These are phyloP conservation scores for Seiridium unicorne DNA, from an alignment of 2,329 filamentous ascomycete genomes.

Conservation along the genomic window DNA sequence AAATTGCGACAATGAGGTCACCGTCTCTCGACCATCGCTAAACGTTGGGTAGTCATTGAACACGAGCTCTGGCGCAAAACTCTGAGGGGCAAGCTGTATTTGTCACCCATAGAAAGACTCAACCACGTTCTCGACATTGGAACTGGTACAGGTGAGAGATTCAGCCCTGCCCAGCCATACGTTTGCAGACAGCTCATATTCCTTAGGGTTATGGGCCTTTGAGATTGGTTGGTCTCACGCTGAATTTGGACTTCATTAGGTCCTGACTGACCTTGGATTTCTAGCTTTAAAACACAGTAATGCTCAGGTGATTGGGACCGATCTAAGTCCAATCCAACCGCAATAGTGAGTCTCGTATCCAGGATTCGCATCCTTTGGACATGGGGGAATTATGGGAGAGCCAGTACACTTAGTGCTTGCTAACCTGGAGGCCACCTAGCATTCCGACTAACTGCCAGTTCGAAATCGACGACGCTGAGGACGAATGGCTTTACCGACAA, in stretches of 20 bases:
- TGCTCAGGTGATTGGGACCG: constrained; percentile 11
- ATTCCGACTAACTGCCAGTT: constrained; percentile 12
- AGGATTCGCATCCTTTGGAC: not conserved
- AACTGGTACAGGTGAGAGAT: constrained; percentile 10
- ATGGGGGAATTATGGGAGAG: too few relatives aligned
- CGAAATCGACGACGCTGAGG: constrained; percentile 13
- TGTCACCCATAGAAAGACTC: constrained; percentile 10
- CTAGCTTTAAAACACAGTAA: constrained; percentile 5
- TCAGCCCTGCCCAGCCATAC: too few relatives aligned
- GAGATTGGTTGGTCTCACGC: constrained; percentile 6
- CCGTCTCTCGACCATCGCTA: too few relatives aligned
- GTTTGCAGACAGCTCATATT: not conserved
- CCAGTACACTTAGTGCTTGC: too few relatives aligned
- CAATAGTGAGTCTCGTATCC: not conserved
- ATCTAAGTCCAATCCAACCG: constrained; percentile 12
- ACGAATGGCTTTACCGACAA: constrained; percentile 12
- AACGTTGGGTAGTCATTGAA: constrained; percentile 5
- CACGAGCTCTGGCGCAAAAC: constrained; percentile 11
- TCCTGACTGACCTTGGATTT: not conserved
- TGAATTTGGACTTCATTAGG: too few relatives aligned
- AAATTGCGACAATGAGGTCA: not conserved
- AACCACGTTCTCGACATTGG: constrained; percentile 11
- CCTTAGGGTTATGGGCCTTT: constrained; percentile 10
- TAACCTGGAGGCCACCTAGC: not conserved
- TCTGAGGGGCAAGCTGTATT: constrained; percentile 3